phyloP scores from a whole-genome alignment of 306 rosid species.

The Alnus glutinosa region DNA sequence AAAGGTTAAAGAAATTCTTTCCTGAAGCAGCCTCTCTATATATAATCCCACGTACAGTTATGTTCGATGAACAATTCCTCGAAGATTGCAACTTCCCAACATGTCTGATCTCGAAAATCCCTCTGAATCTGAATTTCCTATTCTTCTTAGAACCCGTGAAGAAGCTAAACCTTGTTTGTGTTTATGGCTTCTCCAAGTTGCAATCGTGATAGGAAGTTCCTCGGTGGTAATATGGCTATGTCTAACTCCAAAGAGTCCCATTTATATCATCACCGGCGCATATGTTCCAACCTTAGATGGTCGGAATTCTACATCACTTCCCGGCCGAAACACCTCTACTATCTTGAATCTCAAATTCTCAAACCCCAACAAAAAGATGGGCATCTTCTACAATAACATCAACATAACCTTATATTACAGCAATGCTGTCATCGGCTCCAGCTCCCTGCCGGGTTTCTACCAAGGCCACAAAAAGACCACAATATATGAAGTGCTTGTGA shows the following conservation, averaged over 20 bases:
- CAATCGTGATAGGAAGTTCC: neutral
- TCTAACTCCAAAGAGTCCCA: conserved; percentile 17
- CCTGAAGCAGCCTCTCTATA: too few relatives aligned
- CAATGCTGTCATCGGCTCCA: neutral
- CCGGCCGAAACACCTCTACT: neutral
- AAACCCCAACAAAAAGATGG: conserved; percentile 25
- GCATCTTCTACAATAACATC: neutral
- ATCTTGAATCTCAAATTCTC: conserved; percentile 1
- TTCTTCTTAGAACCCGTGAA: neutral
- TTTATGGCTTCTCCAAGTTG: conserved; percentile 1
- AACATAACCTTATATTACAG: neutral
- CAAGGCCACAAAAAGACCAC: conserved; percentile 1
- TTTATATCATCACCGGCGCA: conserved; percentile 6
- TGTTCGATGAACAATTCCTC: neutral
- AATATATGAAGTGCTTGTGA: neutral
- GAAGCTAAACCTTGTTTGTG: neutral
- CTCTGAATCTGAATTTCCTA: neutral
- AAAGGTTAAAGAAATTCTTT: neutral
- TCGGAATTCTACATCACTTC: conserved; percentile 1
- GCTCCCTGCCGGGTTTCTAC: conserved; percentile 6
- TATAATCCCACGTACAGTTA: too few relatives aligned
- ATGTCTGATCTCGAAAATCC: neutral
- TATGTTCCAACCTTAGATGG: neutral
- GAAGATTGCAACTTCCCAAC: neutral
- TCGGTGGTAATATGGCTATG: neutral